Percentiles rank a stretch among this genome's conserved stretches.
phyloP scores from a whole-genome alignment of 108 stramenopile genomes.

The Stephanodiscus triporus region DNA sequence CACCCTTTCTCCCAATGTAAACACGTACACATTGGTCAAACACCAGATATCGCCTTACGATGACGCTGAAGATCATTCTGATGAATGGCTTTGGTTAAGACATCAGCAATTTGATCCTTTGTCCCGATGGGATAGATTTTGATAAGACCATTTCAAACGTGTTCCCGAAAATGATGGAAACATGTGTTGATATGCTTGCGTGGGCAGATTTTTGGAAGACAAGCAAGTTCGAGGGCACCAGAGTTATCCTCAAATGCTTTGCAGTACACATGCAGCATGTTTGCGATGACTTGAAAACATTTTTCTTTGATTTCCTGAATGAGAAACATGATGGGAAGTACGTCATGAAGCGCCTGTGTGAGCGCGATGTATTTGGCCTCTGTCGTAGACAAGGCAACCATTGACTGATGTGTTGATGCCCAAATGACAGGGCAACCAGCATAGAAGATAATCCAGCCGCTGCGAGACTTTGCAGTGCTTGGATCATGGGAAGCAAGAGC shows the following conservation, averaged over 20 bases:
- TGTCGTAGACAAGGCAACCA: background rate
- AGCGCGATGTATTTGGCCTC: too few species aligned
- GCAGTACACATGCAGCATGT: constrained; percentile 25
- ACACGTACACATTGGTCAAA: background rate
- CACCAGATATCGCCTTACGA: background rate
- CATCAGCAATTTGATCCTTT: constrained; percentile 1
- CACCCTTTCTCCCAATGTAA: background rate
- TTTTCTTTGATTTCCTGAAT: constrained; percentile 17
- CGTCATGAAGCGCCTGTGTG: background rate
- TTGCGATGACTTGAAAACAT: constrained; percentile 1
- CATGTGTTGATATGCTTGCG: constrained; percentile 46
- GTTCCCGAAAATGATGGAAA: constrained; percentile 42
- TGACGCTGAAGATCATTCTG: background rate
- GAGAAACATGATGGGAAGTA: background rate
- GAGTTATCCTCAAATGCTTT: constrained; percentile 50
- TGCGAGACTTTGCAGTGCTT: constrained; percentile 1
- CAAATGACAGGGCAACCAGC: constrained; percentile 27
- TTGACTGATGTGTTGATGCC: background rate
- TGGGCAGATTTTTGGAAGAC: constrained; percentile 39
- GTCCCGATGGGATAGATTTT: constrained; percentile 14
- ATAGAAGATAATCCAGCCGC: constrained; percentile 26
- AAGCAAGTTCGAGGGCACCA: constrained; percentile 31
- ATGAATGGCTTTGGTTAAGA: background rate
- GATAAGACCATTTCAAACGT: constrained; percentile 5
- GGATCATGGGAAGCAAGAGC: background rate